Evolutionary conservation across 176 grass and related monocot genomes (phyloP).

Genomic region (Coix lacrymajobi): DNA sequence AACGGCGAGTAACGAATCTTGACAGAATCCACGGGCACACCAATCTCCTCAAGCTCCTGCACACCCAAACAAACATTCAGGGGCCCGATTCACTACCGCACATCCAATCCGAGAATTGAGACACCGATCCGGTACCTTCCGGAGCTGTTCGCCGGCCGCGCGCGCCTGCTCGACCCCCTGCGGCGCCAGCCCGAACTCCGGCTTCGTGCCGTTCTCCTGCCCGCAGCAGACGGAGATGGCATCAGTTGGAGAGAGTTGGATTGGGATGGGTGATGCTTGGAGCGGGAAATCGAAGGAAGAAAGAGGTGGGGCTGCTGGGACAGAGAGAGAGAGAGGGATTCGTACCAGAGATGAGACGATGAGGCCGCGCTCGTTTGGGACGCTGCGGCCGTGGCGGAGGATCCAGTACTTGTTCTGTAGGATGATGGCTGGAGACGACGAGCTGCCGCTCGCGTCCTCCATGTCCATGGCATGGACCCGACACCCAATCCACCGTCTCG

Average conservation of each 20-base stretch:
- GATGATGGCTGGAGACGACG: neutral
- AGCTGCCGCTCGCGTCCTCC: neutral
- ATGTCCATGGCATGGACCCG: neutral
- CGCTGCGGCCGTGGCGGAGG: conserved; percentile 75
- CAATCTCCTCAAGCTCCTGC: conserved; percentile 64
- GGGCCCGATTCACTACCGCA: neutral
- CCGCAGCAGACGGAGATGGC: neutral
- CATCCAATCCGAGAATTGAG: neutral
- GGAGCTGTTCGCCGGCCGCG: conserved; percentile 53
- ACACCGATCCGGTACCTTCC: conserved; percentile 32
- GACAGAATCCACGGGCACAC: conserved; percentile 41
- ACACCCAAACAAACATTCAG: neutral
- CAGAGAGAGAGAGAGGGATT: neutral
- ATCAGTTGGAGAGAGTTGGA: neutral
- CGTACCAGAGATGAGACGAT: conserved; percentile 77
- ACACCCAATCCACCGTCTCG: neutral
- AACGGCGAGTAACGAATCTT: conserved; percentile 81
- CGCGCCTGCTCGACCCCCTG: conserved; percentile 68
- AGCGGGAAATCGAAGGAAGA: neutral
- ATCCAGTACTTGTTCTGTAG: conserved; percentile 77
- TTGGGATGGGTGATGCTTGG: neutral
- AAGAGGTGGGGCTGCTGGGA: neutral
- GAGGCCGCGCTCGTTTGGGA: conserved; percentile 80
- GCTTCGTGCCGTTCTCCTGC: conserved; percentile 68
- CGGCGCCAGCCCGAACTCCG: conserved; percentile 65